Base-by-base conservation (phyloP, 257 asterid genomes). In the Penstemon eatonii region DNA sequence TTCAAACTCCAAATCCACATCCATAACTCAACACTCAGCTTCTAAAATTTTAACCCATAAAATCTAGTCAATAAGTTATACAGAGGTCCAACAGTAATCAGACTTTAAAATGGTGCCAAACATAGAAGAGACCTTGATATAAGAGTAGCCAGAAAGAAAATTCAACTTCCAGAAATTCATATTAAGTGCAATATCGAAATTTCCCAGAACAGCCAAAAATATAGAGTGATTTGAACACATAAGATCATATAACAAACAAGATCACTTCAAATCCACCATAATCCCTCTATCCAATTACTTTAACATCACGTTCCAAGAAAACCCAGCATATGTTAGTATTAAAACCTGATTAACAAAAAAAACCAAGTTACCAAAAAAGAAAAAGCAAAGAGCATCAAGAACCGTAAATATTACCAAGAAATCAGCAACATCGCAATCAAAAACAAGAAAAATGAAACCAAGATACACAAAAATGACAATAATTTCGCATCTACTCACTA, bases 381-480 rank as follows among this genome's bases (percentile, higher is more conserved):
- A 50, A 37, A 42, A 45, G 12, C 55, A 55, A 42, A 56, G 51
- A 43, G 46, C 8, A 65, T 49, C 54, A 70, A 18, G 51, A 67
- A 64, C 40, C 49, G 61, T 10, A 38, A 8, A 19, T 66, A 63
- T 45, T 64, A 4, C 40, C 46, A 33, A 37, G 38, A 39, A 65
- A 56, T 36, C 18, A 60, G 63, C 68, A 58, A 74, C 56, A 61
- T 71, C 64, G n/a, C 63, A 44, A 69, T 40, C 67, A 58, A 45
- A 10, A 53, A 37, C 47, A 63, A 40, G 44, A 54, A 1, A 15
- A 12, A 25, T 25, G 4, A 38, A 71, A 57, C 52, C 63, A 68
- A 71, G 67, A 71, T 51, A 58, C 47, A 41, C 10, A 9, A 39
- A 62, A 67, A 56, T 19, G 8, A 67, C 33, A 65, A 46, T 19